Conservation (phyloP, 768 basidiomycete genomes). For the Erythrobasidium yunnanense region DNA sequence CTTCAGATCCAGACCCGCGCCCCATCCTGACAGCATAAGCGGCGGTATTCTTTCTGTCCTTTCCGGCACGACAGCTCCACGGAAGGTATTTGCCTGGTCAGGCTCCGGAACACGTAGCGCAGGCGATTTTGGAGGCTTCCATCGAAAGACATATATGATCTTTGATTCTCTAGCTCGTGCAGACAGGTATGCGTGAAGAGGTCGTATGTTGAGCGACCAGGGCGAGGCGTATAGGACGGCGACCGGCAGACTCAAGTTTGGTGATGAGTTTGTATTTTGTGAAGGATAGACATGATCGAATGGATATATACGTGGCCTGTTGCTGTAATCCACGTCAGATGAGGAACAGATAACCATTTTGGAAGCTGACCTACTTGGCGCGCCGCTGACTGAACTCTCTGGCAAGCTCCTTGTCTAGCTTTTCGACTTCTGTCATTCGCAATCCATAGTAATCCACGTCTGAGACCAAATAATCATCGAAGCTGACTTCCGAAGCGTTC, state of each 20-base stretch:
- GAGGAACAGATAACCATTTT: too few species aligned
- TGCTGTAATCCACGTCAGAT: too few species aligned
- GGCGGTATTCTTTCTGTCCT: too few species aligned
- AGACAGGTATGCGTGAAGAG: conserved; percentile 48
- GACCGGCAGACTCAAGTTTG: too few species aligned
- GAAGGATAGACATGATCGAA: conserved; percentile 11
- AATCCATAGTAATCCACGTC: too few species aligned
- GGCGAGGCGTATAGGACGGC: conserved; percentile 71
- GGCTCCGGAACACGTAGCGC: too few species aligned
- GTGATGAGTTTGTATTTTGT: conserved; percentile 37
- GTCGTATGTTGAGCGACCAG: conserved; percentile 56
- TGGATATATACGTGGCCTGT: not conserved
- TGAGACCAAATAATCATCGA: not conserved
- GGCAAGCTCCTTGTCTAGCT: too few species aligned
- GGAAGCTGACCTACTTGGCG: too few species aligned
- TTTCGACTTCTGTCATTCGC: too few species aligned
- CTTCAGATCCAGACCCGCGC: conserved; percentile 83
- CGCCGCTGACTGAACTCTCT: too few species aligned
- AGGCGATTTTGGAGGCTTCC: conserved; percentile 25
- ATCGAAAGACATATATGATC: conserved; percentile 32
- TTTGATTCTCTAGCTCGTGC: not conserved
- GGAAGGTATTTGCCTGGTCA: too few species aligned
- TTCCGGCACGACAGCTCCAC: too few species aligned
- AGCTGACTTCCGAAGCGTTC: not conserved
- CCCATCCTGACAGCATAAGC: conserved; percentile 63